A percentile compares a stretch with the other conserved stretches of the same genome.
Conservation (phyloP, 1,284 basidiomycete species). For the Quambalaria eucalypti region DNA sequence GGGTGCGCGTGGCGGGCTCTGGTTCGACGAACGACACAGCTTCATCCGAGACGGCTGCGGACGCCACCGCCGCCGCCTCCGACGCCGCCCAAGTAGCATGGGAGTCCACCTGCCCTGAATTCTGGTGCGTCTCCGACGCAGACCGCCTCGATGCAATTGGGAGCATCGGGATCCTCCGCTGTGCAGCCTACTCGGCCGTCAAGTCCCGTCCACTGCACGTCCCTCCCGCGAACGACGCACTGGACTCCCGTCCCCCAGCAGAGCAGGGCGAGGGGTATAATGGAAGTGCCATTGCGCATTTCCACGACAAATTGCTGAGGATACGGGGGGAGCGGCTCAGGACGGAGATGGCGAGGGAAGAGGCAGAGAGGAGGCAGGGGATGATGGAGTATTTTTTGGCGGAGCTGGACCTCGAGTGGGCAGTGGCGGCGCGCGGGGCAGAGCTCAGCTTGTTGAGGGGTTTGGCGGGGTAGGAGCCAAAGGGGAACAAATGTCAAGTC, state of each 20-base stretch:
- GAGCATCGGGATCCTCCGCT: slow-evolving; percentile 76
- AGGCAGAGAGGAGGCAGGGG: slow-evolving; percentile 66
- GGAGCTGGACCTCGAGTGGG: no score
- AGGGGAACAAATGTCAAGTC: no score
- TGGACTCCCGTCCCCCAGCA: slow-evolving; percentile 16
- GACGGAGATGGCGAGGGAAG: slow-evolving; percentile 59
- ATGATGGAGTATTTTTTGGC: no score
- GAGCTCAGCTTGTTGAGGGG: no score
- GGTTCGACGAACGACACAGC: no score
- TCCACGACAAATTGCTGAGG: slow-evolving; percentile 61
- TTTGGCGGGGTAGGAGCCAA: no score
- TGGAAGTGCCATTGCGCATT: slow-evolving; percentile 67
- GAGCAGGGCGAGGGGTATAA: slow-evolving; percentile 46
- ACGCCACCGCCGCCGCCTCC: no score
- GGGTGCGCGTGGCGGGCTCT: no score
- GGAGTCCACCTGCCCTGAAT: slow-evolving; percentile 67
- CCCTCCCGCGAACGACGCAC: slow-evolving; percentile 16
- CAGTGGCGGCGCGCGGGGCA: no score
- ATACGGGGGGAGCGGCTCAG: slow-evolving; percentile 21
- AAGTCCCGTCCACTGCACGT: slow-evolving; percentile 63
- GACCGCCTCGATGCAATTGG: slow-evolving; percentile 87
- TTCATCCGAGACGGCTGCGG: no score
- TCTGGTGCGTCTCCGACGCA: slow-evolving; percentile 85
- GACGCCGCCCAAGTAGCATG: no score
- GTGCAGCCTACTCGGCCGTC: slow-evolving; percentile 67